Evolutionary conservation across 257 asterid genomes (phyloP), one percentile per base, ranked within the genome.

Genomic region (Anisodus tanguticus): DNA sequence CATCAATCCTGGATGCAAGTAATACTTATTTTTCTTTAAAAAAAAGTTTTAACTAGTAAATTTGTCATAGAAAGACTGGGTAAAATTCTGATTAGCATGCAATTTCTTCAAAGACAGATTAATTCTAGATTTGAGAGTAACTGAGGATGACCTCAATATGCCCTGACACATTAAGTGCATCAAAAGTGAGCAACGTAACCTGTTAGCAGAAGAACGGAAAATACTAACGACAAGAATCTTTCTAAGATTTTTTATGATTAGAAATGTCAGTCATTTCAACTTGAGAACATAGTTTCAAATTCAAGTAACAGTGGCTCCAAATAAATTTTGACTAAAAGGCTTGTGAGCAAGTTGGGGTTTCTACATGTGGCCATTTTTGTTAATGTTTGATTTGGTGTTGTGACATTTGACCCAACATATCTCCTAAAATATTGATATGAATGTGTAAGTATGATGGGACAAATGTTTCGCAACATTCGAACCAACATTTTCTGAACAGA

Each of bases 301-400:
- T 74, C 62, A 6, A 22, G 60, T 22, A 74, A 12, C 12, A 19
- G 17, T 74, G 60, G 62, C 81, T 74, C 81, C 62, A 74, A 74
- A 49, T 49, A 22, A 51, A 74, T 22, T 49, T 74, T 74, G 81
- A 74, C 81, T 47, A 49, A 22, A 17, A 74, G 45, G 45, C 72
- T 66, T 35, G 45, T 66, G 9, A 41, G 19, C 43, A 47, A 47
- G 80, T 19, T 74, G 22, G 60, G 3, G 13, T 49, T 74, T 74
- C 43, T 49, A 49, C 15, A 22, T n/a, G 49, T 11, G 81, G 60
- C 12, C 37, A 31, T 31, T 31, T 22, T 22, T 22, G 26, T 22
- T 22, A 22, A 22, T 22, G 26, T 22, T 22, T 22, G 26, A 22
- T 22, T 22, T 22, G 26, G 26, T 22, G 26, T 22, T 22, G 26